Evolutionary conservation across 1,284 basidiomycete genomes (phyloP), one percentile per base, ranked within the genome.

Genomic region (Tilletia horrida): DNA sequence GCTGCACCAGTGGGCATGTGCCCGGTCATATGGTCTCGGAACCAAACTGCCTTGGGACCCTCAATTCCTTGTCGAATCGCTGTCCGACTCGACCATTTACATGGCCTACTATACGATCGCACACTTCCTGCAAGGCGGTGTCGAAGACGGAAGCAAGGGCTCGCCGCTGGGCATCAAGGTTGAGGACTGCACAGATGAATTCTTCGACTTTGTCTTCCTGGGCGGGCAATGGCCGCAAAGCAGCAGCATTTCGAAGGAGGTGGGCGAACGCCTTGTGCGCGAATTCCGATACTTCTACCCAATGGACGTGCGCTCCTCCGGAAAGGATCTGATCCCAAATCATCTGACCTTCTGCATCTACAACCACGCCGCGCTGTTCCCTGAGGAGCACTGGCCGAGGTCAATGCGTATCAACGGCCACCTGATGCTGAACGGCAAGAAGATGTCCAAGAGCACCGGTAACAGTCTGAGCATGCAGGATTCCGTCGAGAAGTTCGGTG

Each of bases 1-100:
- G 96, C 85, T 98, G 83, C 94, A 94, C 82, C 88, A 99, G 83
- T 99, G 96, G 96, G 96, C 96, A 2, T 99, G 96, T 82, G 95
- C 96, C 21, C 87, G 96, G 66, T 93, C 92, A 23, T 98, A 95
- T 83, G 96, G 96, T 71, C 86, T 99, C 71, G 96, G 96, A 42
- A 95, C 95, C 14, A 91, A 91, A 82, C 85, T 99, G 69, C 96
- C 96, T 1, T 98, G 95, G 94, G 95, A 98, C 82, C 91, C 89
- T 16, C 89, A 92, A 67, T 97, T 95, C 87, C 86, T 98, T 77
- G 93, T 99, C 63, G 96, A 98, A 84, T 93, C 91, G 77, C 84
- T 98, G 80, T 94, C 91, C 74, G 96, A 99, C 83, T 97, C 95
- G 14, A 98, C 96, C 31, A 91, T 98, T 83, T 98, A 99, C 85